Evolutionary conservation across 2,329 filamentous ascomycete species (phyloP).

Genomic region (Ophiostoma sp.): DNA sequence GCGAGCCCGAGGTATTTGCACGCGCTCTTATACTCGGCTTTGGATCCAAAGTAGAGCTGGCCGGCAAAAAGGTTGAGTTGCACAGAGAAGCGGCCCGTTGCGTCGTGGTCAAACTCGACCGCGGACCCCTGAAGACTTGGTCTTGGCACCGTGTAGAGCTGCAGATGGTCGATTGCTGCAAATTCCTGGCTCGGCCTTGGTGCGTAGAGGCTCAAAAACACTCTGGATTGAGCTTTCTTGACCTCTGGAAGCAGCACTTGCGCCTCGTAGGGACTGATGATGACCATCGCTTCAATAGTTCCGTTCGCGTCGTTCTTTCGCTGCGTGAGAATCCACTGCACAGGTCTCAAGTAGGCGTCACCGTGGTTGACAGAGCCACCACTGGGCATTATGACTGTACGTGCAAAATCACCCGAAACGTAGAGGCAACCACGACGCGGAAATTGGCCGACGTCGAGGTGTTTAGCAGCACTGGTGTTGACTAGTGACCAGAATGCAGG

Average conservation of each 20-base stretch:
- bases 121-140: background rate
- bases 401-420: conserved; percentile 48
- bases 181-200: background rate
- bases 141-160: background rate
- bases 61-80: conserved; percentile 13
- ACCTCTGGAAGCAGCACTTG: background rate
- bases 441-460: conserved; percentile 35
- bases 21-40: background rate
- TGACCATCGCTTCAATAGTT: background rate
- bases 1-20: background rate
- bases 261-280: conserved; percentile 16
- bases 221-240: background rate
- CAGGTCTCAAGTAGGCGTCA: conserved; percentile 3
- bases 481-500: conserved; percentile 44
- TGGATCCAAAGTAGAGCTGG: background rate
- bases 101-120: background rate
- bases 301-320: background rate
- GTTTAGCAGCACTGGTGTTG: conserved; percentile 37
- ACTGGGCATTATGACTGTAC: conserved; percentile 36
- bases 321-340: conserved; percentile 12
- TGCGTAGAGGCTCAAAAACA: conserved; percentile 5
- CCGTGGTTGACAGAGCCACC: background rate
- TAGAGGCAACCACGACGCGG: conserved; percentile 36
- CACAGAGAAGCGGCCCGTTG: background rate
- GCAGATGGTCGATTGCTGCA: background rate